Conservation (phyloP, 306 rosid genomes). For the Astragalus glycyphyllos region DNA sequence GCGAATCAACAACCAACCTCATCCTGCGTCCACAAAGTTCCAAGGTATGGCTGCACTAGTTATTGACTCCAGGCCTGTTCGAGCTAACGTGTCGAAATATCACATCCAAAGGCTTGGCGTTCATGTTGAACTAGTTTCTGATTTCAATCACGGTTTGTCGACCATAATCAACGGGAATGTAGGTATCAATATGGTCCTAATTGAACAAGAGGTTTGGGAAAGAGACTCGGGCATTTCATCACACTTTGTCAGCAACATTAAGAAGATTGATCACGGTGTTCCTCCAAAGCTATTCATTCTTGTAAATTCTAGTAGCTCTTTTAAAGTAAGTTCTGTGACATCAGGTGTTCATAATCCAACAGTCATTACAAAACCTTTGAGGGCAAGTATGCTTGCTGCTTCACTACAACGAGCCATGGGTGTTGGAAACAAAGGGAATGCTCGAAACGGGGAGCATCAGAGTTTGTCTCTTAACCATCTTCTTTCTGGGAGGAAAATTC, state of each 20-base stretch:
- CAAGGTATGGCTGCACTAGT: constrained; percentile 78
- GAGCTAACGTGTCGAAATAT: constrained; percentile 86
- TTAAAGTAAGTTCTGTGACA: constrained; percentile 45
- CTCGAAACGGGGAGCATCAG: constrained; percentile 76
- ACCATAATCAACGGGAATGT: constrained; percentile 50
- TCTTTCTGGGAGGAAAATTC: constrained; percentile 81
- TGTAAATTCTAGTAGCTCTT: constrained; percentile 63
- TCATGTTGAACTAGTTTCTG: constrained; percentile 68
- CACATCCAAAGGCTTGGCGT: constrained; percentile 90
- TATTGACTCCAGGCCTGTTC: constrained; percentile 75
- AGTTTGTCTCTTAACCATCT: constrained; percentile 71
- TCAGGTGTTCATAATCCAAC: constrained; percentile 51
- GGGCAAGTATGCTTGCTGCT: constrained; percentile 95
- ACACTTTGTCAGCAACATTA: constrained; percentile 53
- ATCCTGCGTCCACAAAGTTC: constrained; percentile 64
- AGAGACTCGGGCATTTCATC: constrained; percentile 55
- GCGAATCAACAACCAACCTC: constrained; percentile 64
- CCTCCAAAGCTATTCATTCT: constrained; percentile 81
- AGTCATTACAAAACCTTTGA: constrained; percentile 78
- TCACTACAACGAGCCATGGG: constrained; percentile 83
- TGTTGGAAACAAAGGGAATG: constrained; percentile 63
- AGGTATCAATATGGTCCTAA: constrained; percentile 61
- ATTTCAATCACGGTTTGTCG: constrained; percentile 69
- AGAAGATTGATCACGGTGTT: constrained; percentile 42
- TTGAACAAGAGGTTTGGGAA: constrained; percentile 92